phyloP scores from a whole-genome alignment of 2,329 filamentous ascomycete genomes.

The Capronia americana region DNA sequence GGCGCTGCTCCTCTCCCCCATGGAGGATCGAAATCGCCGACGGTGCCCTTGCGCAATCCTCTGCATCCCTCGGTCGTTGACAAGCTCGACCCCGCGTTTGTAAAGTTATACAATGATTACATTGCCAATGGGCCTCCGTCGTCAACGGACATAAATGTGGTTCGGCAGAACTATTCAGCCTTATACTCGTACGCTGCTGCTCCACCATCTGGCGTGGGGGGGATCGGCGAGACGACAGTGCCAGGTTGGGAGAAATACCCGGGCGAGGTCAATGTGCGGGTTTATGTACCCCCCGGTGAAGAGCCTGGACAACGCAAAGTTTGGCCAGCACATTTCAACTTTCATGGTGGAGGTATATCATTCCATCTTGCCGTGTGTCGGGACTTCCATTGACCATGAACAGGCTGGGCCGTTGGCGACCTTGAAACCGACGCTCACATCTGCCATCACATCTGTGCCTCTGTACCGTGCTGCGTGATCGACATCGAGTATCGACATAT shows the following conservation, averaged over 20 bases:
- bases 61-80: slow-evolving; percentile 37
- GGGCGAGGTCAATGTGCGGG: slow-evolving; percentile 38
- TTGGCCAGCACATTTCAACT: slow-evolving; percentile 41
- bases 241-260: slow-evolving; percentile 40
- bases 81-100: slow-evolving; percentile 38
- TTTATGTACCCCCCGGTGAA: slow-evolving; percentile 41
- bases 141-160: slow-evolving; percentile 36
- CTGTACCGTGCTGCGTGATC: slow-evolving; percentile 39
- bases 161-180: slow-evolving; percentile 38
- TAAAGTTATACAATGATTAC: slow-evolving; percentile 39
- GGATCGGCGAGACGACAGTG: slow-evolving; percentile 39
- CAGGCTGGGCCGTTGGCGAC: slow-evolving; percentile 39
- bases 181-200: slow-evolving; percentile 39
- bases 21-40: slow-evolving; percentile 19
- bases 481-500: slow-evolving; percentile 40
- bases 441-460: slow-evolving; percentile 40
- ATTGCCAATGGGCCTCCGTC: slow-evolving; percentile 35
- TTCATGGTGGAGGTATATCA: slow-evolving; percentile 39
- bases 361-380: neutral
- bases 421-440: slow-evolving; percentile 40
- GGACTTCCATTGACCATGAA: slow-evolving; percentile 11
- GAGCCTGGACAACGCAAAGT: slow-evolving; percentile 37
- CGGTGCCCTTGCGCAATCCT: slow-evolving; percentile 28
- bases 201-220: slow-evolving; percentile 38
- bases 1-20: slow-evolving; percentile 15